Evolutionary conservation across 192 early-diverging fungal genomes (phyloP).

Genomic region (Tieghemiomyces parasiticus): DNA sequence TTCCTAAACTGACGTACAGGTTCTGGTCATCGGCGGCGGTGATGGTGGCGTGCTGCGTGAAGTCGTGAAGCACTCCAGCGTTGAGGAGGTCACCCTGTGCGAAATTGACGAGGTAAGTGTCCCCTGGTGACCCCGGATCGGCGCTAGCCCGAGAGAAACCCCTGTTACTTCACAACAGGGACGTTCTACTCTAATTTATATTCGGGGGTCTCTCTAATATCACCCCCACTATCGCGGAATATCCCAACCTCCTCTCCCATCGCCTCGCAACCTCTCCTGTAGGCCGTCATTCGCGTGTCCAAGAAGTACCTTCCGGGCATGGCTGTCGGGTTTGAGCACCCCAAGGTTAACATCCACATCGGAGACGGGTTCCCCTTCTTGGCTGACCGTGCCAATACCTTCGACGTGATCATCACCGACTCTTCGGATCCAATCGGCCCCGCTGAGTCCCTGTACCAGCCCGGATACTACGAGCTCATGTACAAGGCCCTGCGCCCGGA

Average conservation of each 20-base stretch:
- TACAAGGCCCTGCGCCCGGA: slow-evolving; percentile 70
- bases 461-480: slow-evolving; percentile 89
- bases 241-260: not conserved
- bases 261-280: not conserved
- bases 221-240: no score
- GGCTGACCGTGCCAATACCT: slow-evolving; percentile 68
- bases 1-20: no score
- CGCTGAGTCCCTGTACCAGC: slow-evolving; percentile 86
- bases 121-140: no score
- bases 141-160: no score
- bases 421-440: slow-evolving; percentile 97
- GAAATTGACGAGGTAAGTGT: slow-evolving; percentile 85
- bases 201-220: no score
- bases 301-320: slow-evolving; percentile 90
- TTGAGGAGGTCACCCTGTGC: slow-evolving; percentile 84
- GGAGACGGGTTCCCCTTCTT: slow-evolving; percentile 95
- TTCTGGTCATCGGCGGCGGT: slow-evolving; percentile 97
- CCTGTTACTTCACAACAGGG: no score
- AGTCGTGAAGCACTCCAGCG: slow-evolving; percentile 87
- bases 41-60: slow-evolving; percentile 99
- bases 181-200: slow-evolving; percentile 2
- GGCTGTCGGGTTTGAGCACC: slow-evolving; percentile 85
- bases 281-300: slow-evolving; percentile 71
- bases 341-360: slow-evolving; percentile 89
- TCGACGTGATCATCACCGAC: slow-evolving; percentile 98